Conservation (phyloP, 257 asterid genomes). For the Solanum clarkiae region DNA sequence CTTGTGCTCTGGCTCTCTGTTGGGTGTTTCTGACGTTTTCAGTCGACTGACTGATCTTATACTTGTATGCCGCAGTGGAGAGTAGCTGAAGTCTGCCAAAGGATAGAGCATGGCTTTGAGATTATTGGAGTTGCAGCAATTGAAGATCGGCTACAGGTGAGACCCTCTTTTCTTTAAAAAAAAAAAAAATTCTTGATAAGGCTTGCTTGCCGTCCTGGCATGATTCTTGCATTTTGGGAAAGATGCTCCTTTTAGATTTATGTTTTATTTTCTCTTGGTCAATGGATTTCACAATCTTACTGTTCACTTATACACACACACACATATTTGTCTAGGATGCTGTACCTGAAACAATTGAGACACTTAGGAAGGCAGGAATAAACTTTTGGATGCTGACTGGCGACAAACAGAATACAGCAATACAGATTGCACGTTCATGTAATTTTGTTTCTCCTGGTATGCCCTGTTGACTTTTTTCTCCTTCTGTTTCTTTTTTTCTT, state of each 20-base stretch:
- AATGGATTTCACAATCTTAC: conserved; percentile 1
- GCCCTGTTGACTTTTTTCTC: neutral
- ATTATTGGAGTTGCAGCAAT: conserved; percentile 97
- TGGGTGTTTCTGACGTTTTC: neutral
- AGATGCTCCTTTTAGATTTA: neutral
- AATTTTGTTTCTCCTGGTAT: conserved; percentile 94
- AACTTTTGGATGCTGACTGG: conserved; percentile 99
- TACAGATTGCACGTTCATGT: conserved; percentile 96
- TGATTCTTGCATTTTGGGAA: neutral
- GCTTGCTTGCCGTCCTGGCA: neutral
- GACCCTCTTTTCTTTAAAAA: neutral
- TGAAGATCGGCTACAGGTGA: conserved; percentile 96
- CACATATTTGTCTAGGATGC: conserved; percentile 58
- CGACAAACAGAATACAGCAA: conserved; percentile 91
- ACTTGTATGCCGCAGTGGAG: conserved; percentile 49
- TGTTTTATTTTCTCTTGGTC: conserved; percentile 1
- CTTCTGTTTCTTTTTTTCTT: neutral
- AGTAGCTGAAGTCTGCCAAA: conserved; percentile 95
- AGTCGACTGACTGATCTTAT: neutral
- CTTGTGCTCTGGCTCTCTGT: neutral
- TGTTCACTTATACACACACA: neutral
- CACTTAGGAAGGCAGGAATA: conserved; percentile 90
- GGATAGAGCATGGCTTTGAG: conserved; percentile 76
- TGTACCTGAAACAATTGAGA: conserved; percentile 89
- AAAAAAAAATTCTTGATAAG: neutral